Evolutionary conservation across 495 filamentous ascomycete species (phyloP), one percentile per base, ranked within the genome.

Genomic region (Diplogelasinospora grovesii): DNA sequence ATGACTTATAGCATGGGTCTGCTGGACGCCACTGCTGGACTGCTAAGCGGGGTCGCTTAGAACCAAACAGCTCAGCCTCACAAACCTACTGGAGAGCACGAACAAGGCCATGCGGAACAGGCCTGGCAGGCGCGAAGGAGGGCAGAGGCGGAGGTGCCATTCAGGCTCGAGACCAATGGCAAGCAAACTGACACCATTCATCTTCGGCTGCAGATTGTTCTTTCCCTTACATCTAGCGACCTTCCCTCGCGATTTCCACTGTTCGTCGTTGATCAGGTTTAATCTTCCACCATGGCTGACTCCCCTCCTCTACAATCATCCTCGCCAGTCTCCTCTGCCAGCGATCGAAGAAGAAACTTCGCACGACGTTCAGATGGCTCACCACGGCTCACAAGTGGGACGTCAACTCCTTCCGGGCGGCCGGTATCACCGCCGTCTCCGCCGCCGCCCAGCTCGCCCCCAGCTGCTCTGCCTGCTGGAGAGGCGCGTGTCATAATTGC

Each of bases 401-500:
- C 28, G n/a, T n/a, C n/a, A n/a, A n/a, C n/a, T 5, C 23, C 28
- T 15, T 30, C 39, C 39, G n/a, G 6, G 15, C 4, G 11, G 16
- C 10, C 5, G 16, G n/a, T 31, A 4, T 39, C 37, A 14, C 24
- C 37, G 14, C 11, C 18, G 13, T 18, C 25, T 16, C 26, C n/a
- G n/a, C n/a, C 42, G 16, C 10, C 41, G 23, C 10, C 25, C 16
- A 18, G 8, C 21, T 23, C 27, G 16, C 13, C 41, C 9, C 21
- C 26, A 11, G 25, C 18, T 14, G 20, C 22, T 1, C 18, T 32
- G 1, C 31, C 40, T 2, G 15, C 33, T 0, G 28, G 37, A 8
- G 40, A 45, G 22, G 48, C 51, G 2, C 50, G 56, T 15, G 45
- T 64, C 23, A 31, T 62, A 10, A 18, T 64, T 11, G 59, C 48